phyloP scores from a whole-genome alignment of 345 rosid genomes.

The Sonneratia alba region DNA sequence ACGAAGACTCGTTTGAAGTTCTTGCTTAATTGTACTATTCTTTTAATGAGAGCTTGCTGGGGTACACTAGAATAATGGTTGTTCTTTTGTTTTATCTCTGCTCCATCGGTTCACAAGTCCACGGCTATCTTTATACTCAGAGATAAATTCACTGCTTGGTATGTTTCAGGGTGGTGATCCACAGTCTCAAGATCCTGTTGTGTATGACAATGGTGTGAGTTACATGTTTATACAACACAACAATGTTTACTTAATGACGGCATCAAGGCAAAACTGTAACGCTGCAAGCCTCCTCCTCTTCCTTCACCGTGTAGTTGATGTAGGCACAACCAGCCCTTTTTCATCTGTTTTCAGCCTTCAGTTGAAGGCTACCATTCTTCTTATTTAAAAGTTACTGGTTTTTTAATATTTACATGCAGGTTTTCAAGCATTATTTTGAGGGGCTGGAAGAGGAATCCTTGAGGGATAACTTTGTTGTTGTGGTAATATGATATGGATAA shows the following conservation, averaged over 20 bases:
- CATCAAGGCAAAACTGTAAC: conserved; percentile 89
- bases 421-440: conserved; percentile 56
- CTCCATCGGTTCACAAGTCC: background rate
- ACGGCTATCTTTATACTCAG: background rate
- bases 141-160: background rate
- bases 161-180: conserved; percentile 51
- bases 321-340: conserved; percentile 21
- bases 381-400: background rate
- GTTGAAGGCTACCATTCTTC: background rate
- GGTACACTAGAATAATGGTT: background rate
- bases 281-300: conserved; percentile 90
- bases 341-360: background rate
- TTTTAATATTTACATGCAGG: conserved; percentile 23
- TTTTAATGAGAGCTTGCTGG: background rate
- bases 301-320: conserved; percentile 89
- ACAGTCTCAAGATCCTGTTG: conserved; percentile 93
- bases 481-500: conserved; percentile 40
- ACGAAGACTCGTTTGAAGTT: background rate
- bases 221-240: conserved; percentile 93
- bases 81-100: background rate
- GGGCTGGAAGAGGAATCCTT: conserved; percentile 66
- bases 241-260: conserved; percentile 82
- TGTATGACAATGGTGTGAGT: conserved; percentile 81
- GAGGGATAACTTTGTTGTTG: conserved; percentile 96
- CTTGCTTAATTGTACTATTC: background rate